Evolutionary conservation across 108 stramenopile species (phyloP), one percentile per base, ranked within the genome.

Genomic region (Bacterosira constricta): DNA sequence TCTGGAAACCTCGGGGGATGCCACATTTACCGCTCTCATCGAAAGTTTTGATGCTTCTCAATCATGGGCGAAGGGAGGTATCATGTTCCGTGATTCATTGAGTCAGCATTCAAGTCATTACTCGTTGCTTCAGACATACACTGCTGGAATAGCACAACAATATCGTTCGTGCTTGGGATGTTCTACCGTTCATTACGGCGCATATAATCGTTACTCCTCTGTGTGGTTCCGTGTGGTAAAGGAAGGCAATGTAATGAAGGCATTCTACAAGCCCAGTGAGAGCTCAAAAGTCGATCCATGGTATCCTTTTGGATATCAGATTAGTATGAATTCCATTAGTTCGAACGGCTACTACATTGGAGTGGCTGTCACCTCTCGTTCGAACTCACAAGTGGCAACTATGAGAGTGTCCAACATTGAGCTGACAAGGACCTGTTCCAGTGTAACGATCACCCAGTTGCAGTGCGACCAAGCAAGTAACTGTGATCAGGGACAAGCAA

Each of bases 1-100:
- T 32, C 39, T 79, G 11, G 69, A 70, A 46, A 79, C 70, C 18
- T 71, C 77, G n/a, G 77, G 77, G 1, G 77, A 79, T 62, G 52
- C 49, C 11, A 69, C 65, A 8, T 45, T 79, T 46, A 57, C 70
- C 7, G 56, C 63, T 17, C 47, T 71, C 18, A 21, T 79, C 44
- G 51, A 71, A 20, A 58, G 42, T 31, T 46, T 79, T 20, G 29
- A 63, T 8, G 45, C 54, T 3, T 3, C 38, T 29, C 15, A 32
- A 47, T 7, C n/a, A 34, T 78, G 68, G 77, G 62, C 77, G 12
- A 78, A 78, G 47, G 64, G 18, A 38, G 77, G 77, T 45, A 52
- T 69, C 54, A 77, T 77, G 75, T 47, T 69, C 36, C 60, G 75
- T 17, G 31, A n/a, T 15, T 55, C 62, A 1, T 44, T 77, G 45